phyloP scores from a whole-genome alignment of 495 filamentous ascomycete species.

The Rostrohypoxylon terebratum region DNA sequence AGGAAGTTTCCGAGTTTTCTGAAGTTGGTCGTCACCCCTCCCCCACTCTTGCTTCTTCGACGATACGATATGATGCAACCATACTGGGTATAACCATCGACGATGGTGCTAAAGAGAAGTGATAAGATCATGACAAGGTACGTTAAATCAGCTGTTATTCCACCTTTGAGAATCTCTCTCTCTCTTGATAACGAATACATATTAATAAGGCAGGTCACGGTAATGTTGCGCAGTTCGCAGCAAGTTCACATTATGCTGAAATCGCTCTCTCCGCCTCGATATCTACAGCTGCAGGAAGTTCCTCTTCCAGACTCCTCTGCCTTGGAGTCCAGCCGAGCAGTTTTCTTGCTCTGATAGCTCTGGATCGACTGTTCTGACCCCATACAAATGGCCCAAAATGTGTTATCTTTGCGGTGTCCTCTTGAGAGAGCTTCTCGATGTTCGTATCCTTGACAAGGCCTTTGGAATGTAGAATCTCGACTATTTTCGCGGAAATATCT shows the following conservation, averaged over 20 bases:
- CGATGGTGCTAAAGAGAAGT: neutral
- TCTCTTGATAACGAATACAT: no score
- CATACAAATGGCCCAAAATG: neutral
- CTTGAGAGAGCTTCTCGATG: neutral
- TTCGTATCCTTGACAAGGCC: neutral
- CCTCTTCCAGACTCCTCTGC: neutral
- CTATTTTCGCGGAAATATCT: neutral
- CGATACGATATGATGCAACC: neutral
- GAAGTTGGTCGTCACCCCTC: neutral
- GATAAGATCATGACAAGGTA: neutral
- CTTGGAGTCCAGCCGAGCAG: slow-evolving; percentile 3
- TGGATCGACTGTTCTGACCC: slow-evolving; percentile 2
- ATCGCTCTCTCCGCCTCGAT: neutral
- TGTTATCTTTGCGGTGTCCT: neutral
- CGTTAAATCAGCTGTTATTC: neutral
- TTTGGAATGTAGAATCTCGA: neutral
- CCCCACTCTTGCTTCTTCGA: neutral
- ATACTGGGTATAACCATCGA: neutral
- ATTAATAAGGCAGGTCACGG: no score
- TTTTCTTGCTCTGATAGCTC: neutral
- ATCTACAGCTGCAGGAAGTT: neutral
- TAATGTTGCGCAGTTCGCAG: neutral
- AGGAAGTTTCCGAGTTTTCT: neutral
- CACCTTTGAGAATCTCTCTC: neutral
- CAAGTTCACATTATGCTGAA: neutral